Percentiles rank a stretch among this genome's conserved stretches.
Evolutionary conservation across 2,329 filamentous ascomycete genomes (phyloP).

Genomic region (Pyrenochaeta sp.): DNA sequence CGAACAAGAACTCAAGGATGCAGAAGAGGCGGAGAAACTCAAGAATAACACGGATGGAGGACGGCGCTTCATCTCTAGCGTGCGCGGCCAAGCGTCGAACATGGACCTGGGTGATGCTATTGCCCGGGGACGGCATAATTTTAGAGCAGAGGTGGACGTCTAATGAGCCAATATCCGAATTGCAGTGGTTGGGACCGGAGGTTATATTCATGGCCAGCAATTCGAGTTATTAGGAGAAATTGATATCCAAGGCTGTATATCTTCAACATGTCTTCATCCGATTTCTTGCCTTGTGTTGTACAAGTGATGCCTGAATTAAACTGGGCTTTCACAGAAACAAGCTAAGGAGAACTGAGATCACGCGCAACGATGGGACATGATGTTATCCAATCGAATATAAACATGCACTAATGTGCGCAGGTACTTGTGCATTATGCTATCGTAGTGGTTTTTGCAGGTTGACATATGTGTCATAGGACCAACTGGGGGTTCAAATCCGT

Average conservation of each 20-base stretch:
- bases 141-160: conserved; percentile 24
- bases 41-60: conserved; percentile 35
- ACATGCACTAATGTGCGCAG: neutral
- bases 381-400: neutral
- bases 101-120: conserved; percentile 41
- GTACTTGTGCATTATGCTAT: neutral
- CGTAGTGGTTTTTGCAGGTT: neutral
- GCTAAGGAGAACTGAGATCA: too few species aligned
- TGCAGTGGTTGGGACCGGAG: neutral
- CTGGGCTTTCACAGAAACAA: too few species aligned
- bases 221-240: conserved; percentile 1
- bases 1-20: conserved; percentile 41
- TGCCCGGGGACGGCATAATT: conserved; percentile 34
- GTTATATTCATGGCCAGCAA: neutral
- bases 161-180: conserved; percentile 3
- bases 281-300: neutral
- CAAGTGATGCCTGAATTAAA: neutral
- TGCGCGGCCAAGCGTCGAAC: conserved; percentile 34
- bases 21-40: conserved; percentile 40
- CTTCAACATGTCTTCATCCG: neutral
- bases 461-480: neutral
- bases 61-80: conserved; percentile 31
- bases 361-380: neutral
- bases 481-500: neutral
- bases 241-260: conserved; percentile 14